A percentile compares a stretch with the other conserved stretches of the same genome.
Evolutionary conservation across 768 basidiomycete species (phyloP).

Genomic region (Asterophora parasitica): DNA sequence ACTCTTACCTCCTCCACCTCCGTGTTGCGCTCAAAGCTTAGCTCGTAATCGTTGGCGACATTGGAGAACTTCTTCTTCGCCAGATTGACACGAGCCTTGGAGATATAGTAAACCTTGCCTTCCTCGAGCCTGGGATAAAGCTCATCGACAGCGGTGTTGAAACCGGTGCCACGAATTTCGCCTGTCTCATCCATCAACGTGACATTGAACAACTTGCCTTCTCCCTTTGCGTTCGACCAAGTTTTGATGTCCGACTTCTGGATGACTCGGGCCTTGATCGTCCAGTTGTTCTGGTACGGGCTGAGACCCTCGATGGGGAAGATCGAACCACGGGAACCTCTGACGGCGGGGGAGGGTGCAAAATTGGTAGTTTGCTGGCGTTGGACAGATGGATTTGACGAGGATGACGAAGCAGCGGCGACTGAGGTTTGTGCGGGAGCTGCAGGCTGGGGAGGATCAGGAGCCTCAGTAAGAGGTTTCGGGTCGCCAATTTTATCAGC

Average conservation of each 20-base stretch:
- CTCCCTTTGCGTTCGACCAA: constrained; percentile 88
- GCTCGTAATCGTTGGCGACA: constrained; percentile 88
- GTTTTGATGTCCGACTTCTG: constrained; percentile 84
- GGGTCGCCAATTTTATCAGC: constrained; percentile 73
- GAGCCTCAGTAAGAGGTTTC: constrained; percentile 25
- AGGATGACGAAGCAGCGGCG: constrained; percentile 24
- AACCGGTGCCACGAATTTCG: constrained; percentile 86
- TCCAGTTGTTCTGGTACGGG: constrained; percentile 99
- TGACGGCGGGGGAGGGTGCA: constrained; percentile 8
- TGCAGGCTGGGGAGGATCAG: constrained; percentile 18
- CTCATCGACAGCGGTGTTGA: constrained; percentile 80
- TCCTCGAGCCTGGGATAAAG: constrained; percentile 85
- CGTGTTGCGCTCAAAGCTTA: constrained; percentile 77
- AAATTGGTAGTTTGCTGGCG: constrained; percentile 10
- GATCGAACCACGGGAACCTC: constrained; percentile 30
- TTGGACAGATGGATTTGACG: constrained; percentile 17
- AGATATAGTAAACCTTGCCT: constrained; percentile 89
- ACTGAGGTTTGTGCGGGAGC: constrained; percentile 19
- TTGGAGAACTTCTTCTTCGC: constrained; percentile 97
- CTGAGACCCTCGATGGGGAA: constrained; percentile 92
- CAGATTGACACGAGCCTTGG: constrained; percentile 86
- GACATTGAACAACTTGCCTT: constrained; percentile 91
- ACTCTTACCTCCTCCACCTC: constrained; percentile 75
- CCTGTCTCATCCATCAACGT: constrained; percentile 94
- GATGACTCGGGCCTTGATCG: constrained; percentile 90